These are phyloP conservation scores for Flaveria robusta DNA, from an alignment of 129 eudicot species.

Conservation along the genomic window DNA sequence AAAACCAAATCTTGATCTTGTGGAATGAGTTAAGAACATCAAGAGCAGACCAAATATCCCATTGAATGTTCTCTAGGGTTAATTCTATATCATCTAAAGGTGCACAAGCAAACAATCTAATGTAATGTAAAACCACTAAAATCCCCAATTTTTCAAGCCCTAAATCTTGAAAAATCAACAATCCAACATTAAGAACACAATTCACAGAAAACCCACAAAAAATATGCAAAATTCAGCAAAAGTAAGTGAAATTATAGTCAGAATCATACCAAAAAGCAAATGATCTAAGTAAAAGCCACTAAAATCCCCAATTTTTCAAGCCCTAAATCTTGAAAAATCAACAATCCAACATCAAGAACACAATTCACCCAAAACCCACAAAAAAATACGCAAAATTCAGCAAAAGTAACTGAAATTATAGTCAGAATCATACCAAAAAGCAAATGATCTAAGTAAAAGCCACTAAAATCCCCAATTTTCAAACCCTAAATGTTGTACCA, in stretches of 20 bases:
- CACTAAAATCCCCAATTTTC: not conserved
- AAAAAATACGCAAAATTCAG: conserved; percentile 1
- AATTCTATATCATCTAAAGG: not conserved
- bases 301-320: not conserved
- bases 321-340: not conserved
- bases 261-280: conserved; percentile 58
- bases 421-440: conserved; percentile 57
- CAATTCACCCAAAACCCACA: not conserved
- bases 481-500: not conserved
- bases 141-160: not conserved
- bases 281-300: not conserved
- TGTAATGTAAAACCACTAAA: not conserved
- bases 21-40: conserved; percentile 2
- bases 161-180: not conserved
- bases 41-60: not conserved
- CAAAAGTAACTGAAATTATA: not conserved
- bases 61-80: not conserved
- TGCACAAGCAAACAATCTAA: not conserved
- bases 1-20: conserved; percentile 12
- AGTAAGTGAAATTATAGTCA: not conserved
- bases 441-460: not conserved
- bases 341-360: not conserved
- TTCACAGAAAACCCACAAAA: not conserved
- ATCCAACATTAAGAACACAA: not conserved
- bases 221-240: conserved; percentile 3